These are phyloP conservation scores for Aphanomyces invadans DNA, from an alignment of 352 stramenopile species.

Conservation along the genomic window DNA sequence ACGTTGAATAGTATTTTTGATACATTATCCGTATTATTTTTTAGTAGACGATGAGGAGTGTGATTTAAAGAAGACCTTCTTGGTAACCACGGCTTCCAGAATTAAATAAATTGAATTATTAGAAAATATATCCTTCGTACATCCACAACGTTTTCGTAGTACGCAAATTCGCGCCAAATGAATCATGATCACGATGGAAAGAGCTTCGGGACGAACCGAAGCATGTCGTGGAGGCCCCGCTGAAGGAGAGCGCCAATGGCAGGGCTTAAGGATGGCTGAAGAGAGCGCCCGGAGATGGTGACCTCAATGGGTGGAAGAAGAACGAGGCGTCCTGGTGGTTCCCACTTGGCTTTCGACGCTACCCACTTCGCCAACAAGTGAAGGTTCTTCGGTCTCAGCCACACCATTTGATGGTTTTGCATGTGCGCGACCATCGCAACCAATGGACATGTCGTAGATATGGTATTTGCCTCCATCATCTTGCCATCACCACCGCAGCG, in stretches of 20 bases:
- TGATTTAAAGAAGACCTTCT: no score
- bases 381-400: constrained; percentile 13
- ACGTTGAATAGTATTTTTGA: no score
- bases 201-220: background rate
- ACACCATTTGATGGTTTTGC: background rate
- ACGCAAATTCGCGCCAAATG: background rate
- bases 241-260: constrained; percentile 8
- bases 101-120: constrained; percentile 1
- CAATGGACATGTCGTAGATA: background rate
- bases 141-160: background rate
- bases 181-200: background rate
- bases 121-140: background rate
- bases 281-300: background rate
- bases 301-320: background rate
- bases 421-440: constrained; percentile 3
- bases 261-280: background rate
- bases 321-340: background rate
- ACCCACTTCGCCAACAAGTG: background rate
- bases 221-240: background rate
- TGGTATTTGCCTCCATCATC: background rate
- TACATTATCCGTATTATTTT: constrained; percentile 8
- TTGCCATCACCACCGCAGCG: background rate
- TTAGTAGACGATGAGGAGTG: no score
- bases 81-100: background rate
- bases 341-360: background rate